A percentile compares a stretch with the other conserved stretches of the same genome.
Evolutionary conservation across 2,329 filamentous ascomycete genomes (phyloP).

Genomic region (Dichotomopilus funicola): DNA sequence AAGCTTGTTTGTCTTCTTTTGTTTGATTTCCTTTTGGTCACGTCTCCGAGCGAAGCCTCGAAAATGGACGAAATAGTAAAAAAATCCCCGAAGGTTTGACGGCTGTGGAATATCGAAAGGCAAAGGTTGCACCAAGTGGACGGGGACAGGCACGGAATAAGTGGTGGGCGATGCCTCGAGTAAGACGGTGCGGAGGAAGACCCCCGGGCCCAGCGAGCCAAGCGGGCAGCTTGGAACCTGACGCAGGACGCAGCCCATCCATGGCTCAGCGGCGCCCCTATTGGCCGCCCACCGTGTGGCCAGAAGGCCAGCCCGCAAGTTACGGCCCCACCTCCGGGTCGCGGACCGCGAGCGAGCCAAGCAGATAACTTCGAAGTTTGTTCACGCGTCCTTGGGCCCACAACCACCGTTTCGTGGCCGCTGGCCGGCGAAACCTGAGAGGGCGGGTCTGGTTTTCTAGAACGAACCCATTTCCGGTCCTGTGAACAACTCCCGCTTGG

Average conservation of each 20-base stretch:
- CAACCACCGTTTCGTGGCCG: neutral
- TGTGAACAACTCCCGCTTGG: too few relatives aligned
- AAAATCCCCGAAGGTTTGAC: neutral
- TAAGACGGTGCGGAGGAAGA: too few relatives aligned
- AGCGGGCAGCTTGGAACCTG: neutral
- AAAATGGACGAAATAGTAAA: neutral
- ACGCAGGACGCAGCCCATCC: too few relatives aligned
- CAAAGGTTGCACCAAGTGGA: neutral
- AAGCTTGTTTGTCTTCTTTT: neutral
- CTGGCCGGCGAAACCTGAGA: neutral
- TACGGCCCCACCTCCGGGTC: constrained; percentile 4
- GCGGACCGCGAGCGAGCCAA: constrained; percentile 6
- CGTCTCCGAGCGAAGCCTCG: neutral
- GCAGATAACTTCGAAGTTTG: neutral
- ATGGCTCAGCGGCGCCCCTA: constrained; percentile 3
- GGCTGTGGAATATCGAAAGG: neutral
- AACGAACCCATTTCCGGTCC: too few relatives aligned
- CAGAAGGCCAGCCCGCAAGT: constrained; percentile 3
- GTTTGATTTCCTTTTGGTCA: neutral
- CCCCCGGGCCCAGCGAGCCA: too few relatives aligned
- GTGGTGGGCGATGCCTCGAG: neutral
- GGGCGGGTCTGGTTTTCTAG: too few relatives aligned
- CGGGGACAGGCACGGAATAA: neutral
- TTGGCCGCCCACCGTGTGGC: constrained; percentile 10
- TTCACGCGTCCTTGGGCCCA: neutral